Base-by-base conservation (phyloP, 352 stramenopile species). In the Globisporangium apiculatum region DNA sequence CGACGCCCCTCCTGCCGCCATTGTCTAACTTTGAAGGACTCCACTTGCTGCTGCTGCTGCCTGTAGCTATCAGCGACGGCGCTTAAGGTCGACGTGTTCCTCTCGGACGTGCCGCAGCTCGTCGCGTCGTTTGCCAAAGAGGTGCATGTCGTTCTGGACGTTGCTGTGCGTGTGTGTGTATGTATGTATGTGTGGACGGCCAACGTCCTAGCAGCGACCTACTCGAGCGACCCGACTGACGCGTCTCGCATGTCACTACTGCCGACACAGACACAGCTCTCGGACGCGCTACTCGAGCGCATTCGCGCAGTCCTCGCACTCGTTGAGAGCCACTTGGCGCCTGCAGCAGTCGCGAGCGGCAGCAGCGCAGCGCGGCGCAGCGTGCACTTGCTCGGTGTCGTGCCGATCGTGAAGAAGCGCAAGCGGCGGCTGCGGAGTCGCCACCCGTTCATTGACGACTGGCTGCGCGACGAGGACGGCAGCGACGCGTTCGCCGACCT, bases 401-500 rank as follows among this genome's bases (percentile, higher is more conserved):
- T 87, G 11, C 76, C 77, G 8, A 79, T 87, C 31, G 69, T 86
- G 31, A 69, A 72, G 18, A 84, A 81, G 53, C 63, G 72, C 35
- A 73, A 68, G 15, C 80, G 76, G 57, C 73, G 72, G 0, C 59
- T 90, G 35, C 75, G 76, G 42, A 90, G 80, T 60, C 71, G 80
- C 6, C 80, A 90, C 60, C 76, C 79, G 38, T 81, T 80, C 56
- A 90, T 90, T 47, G 80, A 90, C 53, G 76, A 80, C n/a, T 90
- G 79, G 47, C 67, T 90, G 7, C 75, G 79, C 15, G 80, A 90
- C 67, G 80, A 90, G 65, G 71, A 83, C 43, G 80, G 80, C 11
- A 72, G 66, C 36, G 80, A 90, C 53, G 80, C 80, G 31, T 90
- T 77, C 50, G 80, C 72, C 43, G 80, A 90, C 55, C 61, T 90